Percentiles rank a stretch among this genome's conserved stretches.
Conservation (phyloP, 2,329 filamentous ascomycete genomes). For the Trichophyton verrucosum region DNA sequence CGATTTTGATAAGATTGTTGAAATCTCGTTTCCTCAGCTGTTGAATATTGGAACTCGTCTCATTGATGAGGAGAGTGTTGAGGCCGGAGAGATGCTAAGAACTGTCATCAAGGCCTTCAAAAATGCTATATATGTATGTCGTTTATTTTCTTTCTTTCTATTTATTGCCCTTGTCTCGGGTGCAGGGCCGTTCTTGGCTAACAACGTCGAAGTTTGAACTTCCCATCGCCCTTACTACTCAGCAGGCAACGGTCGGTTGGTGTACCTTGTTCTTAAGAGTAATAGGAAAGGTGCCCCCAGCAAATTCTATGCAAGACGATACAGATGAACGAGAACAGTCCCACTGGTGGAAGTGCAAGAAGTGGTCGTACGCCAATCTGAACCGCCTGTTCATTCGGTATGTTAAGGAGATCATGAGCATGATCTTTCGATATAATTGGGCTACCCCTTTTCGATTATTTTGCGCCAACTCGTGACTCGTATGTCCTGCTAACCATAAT, state of each 20-base stretch:
- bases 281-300: conserved; percentile 71
- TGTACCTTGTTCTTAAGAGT: conserved; percentile 89
- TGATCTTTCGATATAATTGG: conserved; percentile 3
- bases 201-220: conserved; percentile 60
- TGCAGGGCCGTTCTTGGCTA: not conserved
- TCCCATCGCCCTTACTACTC: conserved; percentile 61
- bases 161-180: not conserved
- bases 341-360: conserved; percentile 99
- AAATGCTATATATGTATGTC: conserved; percentile 83
- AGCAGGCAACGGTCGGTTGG: conserved; percentile 82
- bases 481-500: not conserved
- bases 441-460: not conserved
- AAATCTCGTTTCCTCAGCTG: conserved; percentile 77
- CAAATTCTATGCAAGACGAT: conserved; percentile 65
- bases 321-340: conserved; percentile 78
- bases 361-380: conserved; percentile 96
- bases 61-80: conserved; percentile 79
- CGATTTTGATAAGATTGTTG: conserved; percentile 91
- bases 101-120: conserved; percentile 95
- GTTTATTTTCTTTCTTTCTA: not conserved
- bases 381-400: conserved; percentile 90
- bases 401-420: conserved; percentile 17
- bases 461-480: not conserved
- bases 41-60: conserved; percentile 77
- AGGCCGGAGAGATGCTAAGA: conserved; percentile 93